Base-by-base conservation (phyloP, 2,329 filamentous ascomycete genomes). In the Dryadomyces quercivorus region DNA sequence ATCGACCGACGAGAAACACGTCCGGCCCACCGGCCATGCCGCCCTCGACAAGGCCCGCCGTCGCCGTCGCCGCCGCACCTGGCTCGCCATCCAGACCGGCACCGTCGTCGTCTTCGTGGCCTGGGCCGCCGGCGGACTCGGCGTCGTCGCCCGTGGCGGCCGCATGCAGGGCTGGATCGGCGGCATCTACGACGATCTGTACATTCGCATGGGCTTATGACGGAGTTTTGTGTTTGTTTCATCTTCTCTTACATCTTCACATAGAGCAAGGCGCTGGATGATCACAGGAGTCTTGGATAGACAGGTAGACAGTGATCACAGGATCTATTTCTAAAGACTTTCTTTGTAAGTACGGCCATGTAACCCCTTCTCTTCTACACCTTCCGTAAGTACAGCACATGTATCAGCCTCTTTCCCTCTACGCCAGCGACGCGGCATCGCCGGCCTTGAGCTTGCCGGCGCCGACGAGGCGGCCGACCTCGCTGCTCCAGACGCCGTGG, bases 121-220 rank as follows among this genome's bases (percentile, higher is more conserved):
- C n/a, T 96, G 91, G 91, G 80, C 91, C 52, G 82, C 84, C 0
- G 91, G 91, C 3, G 85, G 87, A 0, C 67, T 96, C 38, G 88
- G 86, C 0, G 74, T 95, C 16, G 81, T 95, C 9, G 89, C 85
- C 2, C 75, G 79, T 58, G 86, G 78, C 1, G 90, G 89, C 0
- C 67, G 73, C 57, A 82, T 81, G 1, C 72, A 77, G 4, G 89
- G 89, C 0, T 96, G 90, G 89, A 75, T 95, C 54, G 88, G 82
- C 2, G 85, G 76, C 61, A 76, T 86, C 51, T 95, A 92, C 68
- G 86, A 96, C 70, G 77, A 81, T 51, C 72, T 95, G 59, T 90
- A 69, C 58, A 62, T 59, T n/a, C 36, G 36, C 10, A 40, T 40
- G 10, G 36, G 36, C 6, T 22, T 22, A 20, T 60, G 34, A 40